Base-by-base conservation (phyloP, 2,329 filamentous ascomycete genomes). In the Tolypocladium nubicola region DNA sequence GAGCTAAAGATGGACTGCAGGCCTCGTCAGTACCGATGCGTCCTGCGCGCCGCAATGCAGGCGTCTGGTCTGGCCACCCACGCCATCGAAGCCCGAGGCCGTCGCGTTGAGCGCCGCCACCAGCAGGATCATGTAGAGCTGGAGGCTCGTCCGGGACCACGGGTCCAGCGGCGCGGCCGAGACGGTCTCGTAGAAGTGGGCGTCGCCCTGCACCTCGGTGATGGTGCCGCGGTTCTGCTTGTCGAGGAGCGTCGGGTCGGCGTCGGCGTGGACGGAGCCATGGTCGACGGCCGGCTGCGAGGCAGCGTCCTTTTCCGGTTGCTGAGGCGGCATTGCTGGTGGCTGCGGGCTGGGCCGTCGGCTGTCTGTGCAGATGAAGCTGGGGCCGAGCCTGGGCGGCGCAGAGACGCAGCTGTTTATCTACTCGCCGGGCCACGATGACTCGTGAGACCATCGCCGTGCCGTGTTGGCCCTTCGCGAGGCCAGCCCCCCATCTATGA, bases 11-110 rank as follows among this genome's bases (percentile, higher is more conserved):
- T 67, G 37, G 67, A 67, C 65, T 67, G 21, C 11, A 14, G 10
- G 37, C 5, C 4, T 10, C 21, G n/a, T 52, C 52, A 56, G 54
- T 38, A 13, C 11, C 10, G 11, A 5, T 11, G 8, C 13, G 19
- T n/a, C 9, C 9, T n/a, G 19, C 4, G 10, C 19, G 23, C 4
- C 1, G 26, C n/a, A 26, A n/a, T 38, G 30, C 19, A 4, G 8
- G 7, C 23, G 23, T 26, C 23, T 26, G 23, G 41, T 30, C n/a
- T 35, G 6, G 30, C n/a, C n/a, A 64, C 67, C 54, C 59, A 70
- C 67, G 14, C 71, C 70, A 61, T 73, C 71, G 56, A 72, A 73
- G 21, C 71, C 71, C 45, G 71, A 72, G 37, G 70, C 68, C 14
- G 70, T 72, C 21, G 70, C 68, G 56, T 73, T 73, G 59, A 73